phyloP scores from a whole-genome alignment of 108 stramenopile genomes.

The Nitzschia inconspicua region DNA sequence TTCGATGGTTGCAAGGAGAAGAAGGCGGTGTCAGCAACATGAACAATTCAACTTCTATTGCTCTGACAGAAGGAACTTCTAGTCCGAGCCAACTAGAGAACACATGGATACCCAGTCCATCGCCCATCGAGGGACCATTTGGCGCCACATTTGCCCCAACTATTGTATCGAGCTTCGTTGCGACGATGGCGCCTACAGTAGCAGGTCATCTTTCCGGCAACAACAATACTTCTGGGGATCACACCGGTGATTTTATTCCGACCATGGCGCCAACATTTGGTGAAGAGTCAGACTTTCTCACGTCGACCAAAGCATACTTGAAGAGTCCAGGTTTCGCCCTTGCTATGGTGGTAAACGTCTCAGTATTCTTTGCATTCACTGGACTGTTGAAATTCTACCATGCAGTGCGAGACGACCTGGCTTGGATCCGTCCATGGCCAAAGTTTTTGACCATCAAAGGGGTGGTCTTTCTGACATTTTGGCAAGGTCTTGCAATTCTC shows the following conservation, averaged over 20 bases:
- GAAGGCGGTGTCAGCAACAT: neutral
- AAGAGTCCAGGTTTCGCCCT: conserved; percentile 59
- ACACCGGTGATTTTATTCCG: neutral
- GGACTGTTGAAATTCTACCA: conserved; percentile 89
- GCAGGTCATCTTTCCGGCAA: too few relatives aligned
- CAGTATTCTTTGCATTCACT: conserved; percentile 82
- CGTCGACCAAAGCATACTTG: conserved; percentile 33
- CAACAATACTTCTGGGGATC: neutral
- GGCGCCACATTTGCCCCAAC: neutral
- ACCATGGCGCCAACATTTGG: conserved; percentile 12
- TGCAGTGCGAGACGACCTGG: conserved; percentile 65
- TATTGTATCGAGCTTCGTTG: neutral
- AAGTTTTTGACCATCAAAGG: conserved; percentile 91
- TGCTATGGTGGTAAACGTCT: conserved; percentile 72
- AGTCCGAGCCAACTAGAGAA: neutral
- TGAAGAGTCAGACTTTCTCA: too few relatives aligned
- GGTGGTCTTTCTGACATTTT: conserved; percentile 91
- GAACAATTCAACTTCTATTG: neutral
- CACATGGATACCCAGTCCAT: neutral
- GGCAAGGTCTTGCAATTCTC: conserved; percentile 70
- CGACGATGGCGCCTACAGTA: too few relatives aligned
- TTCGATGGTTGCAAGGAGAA: conserved; percentile 10
- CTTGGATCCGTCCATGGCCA: conserved; percentile 81
- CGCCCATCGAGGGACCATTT: neutral
- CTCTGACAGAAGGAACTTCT: neutral